Evolutionary conservation across 1,284 basidiomycete genomes (phyloP).

Genomic region (Heterobasidion irregulare): DNA sequence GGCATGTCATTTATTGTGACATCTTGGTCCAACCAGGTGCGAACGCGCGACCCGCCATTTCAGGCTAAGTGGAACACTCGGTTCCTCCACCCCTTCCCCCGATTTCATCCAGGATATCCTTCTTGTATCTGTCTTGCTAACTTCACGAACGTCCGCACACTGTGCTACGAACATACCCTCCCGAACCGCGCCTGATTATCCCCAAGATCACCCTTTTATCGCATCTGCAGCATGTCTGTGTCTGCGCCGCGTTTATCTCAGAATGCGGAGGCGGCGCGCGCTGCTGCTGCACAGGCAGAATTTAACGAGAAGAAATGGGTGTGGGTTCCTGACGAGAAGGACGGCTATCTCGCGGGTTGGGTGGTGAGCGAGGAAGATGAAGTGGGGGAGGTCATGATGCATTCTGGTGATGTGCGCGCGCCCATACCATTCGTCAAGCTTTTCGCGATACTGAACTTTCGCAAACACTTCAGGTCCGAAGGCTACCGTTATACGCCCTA

Average conservation of each 20-base stretch:
- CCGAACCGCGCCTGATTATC: background rate
- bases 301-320: constrained; percentile 98
- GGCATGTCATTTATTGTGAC: no score
- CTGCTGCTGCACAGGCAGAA: constrained; percentile 86
- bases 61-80: background rate
- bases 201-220: no score
- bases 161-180: background rate
- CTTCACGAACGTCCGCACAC: background rate
- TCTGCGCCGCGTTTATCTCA: constrained; percentile 45
- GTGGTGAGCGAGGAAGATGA: constrained; percentile 81
- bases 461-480: constrained; percentile 47
- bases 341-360: constrained; percentile 89
- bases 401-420: constrained; percentile 61
- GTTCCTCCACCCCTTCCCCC: background rate
- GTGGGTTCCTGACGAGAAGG: constrained; percentile 86
- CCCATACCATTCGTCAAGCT: background rate
- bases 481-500: constrained; percentile 68
- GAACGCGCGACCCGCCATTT: no score
- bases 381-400: constrained; percentile 71
- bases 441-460: background rate
- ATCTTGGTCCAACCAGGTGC: no score
- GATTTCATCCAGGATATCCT: no score
- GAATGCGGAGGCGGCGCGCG: constrained; percentile 63
- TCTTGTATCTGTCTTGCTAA: background rate
- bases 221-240: no score